Percentiles rank a stretch among this genome's conserved stretches.
Conservation (phyloP, 176 grass and related monocot species). For the Triticum turgidum region DNA sequence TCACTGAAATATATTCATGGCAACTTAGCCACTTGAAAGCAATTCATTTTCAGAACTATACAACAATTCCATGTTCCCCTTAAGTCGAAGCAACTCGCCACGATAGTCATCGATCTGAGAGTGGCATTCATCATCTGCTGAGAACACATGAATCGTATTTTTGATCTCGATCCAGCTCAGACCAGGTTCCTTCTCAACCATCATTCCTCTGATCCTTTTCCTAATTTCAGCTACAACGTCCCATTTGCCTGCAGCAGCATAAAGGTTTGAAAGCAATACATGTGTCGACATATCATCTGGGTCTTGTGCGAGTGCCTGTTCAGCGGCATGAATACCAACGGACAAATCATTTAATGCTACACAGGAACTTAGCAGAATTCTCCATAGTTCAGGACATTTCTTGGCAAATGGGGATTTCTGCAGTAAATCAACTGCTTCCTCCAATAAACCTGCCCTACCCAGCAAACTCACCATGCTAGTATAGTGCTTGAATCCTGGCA, state of each 20-base stretch:
- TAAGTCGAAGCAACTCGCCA: conserved; percentile 45
- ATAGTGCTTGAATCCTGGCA: conserved; percentile 77
- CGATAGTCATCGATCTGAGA: conserved; percentile 41
- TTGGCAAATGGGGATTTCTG: conserved; percentile 55
- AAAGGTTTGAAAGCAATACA: conserved; percentile 92
- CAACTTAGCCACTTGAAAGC: conserved; percentile 18
- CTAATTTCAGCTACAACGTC: conserved; percentile 62
- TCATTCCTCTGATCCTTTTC: conserved; percentile 65
- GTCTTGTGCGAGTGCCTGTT: conserved; percentile 50
- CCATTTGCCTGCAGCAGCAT: conserved; percentile 68
- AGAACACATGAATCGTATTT: conserved; percentile 49
- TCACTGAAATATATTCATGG: neutral
- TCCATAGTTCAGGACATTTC: conserved; percentile 70
- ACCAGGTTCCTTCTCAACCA: conserved; percentile 71
- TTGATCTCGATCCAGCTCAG: conserved; percentile 81
- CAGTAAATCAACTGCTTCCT: conserved; percentile 71
- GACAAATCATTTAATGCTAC: conserved; percentile 59
- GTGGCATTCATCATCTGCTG: conserved; percentile 54
- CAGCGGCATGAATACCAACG: conserved; percentile 51
- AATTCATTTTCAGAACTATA: conserved; percentile 40
- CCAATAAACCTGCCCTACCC: conserved; percentile 61
- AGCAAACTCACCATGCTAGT: conserved; percentile 89
- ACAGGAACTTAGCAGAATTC: conserved; percentile 82
- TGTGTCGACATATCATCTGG: conserved; percentile 62
- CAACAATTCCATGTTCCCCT: conserved; percentile 51